A percentile compares a stretch with the other conserved stretches of the same genome.
phyloP scores from a whole-genome alignment of 768 basidiomycete species.

The Phaffia australis region DNA sequence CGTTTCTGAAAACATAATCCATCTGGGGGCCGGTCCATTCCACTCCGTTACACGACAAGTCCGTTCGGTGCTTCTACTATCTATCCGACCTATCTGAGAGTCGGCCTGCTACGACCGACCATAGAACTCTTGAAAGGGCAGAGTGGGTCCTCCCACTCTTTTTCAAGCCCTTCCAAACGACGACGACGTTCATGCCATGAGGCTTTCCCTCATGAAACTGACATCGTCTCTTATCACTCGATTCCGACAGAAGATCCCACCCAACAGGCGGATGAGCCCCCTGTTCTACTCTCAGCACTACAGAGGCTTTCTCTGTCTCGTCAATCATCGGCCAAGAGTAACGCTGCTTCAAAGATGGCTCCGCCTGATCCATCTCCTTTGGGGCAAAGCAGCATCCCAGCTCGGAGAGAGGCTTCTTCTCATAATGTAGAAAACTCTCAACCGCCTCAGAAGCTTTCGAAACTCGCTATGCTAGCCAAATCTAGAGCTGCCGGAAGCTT shows the following conservation, averaged over 20 bases:
- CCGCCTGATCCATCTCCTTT: slow-evolving; percentile 26
- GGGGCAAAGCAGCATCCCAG: slow-evolving; percentile 24
- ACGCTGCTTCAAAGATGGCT: neutral
- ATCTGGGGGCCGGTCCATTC: no score
- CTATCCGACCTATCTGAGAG: neutral
- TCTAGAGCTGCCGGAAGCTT: slow-evolving; percentile 10
- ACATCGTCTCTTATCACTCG: no score
- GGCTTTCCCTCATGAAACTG: no score
- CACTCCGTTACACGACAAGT: no score
- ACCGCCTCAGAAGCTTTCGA: slow-evolving; percentile 21
- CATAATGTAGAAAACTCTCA: neutral
- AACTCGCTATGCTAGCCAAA: slow-evolving; percentile 24
- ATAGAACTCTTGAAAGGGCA: no score
- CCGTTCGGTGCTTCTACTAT: no score
- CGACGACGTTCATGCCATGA: no score
- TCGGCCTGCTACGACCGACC: no score
- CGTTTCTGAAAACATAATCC: neutral
- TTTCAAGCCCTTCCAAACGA: no score
- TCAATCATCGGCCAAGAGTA: slow-evolving; percentile 44
- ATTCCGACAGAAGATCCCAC: no score
- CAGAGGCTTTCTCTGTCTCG: slow-evolving; percentile 45
- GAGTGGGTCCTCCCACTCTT: no score
- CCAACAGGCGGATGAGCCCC: neutral
- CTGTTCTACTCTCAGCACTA: slow-evolving; percentile 32
- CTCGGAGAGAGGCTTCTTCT: slow-evolving; percentile 7